phyloP scores from a whole-genome alignment of 2,329 filamentous ascomycete genomes.

The Xylariomycetidae sp. region DNA sequence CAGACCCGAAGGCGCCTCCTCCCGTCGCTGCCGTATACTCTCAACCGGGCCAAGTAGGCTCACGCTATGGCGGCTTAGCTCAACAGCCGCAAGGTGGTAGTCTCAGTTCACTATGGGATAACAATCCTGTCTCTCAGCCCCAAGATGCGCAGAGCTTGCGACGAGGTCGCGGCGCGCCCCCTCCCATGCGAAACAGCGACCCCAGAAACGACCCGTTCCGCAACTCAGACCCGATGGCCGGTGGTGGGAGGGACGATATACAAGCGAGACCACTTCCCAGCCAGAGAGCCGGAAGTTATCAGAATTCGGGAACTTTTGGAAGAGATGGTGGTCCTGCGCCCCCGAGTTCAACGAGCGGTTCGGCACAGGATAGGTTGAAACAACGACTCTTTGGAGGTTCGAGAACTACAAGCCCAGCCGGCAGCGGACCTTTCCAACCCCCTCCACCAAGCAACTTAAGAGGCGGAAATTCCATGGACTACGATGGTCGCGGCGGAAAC shows the following conservation, averaged over 20 bases:
- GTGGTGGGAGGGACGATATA: slow-evolving; percentile 28
- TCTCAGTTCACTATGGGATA: slow-evolving; percentile 57
- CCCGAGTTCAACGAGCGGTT: slow-evolving; percentile 38
- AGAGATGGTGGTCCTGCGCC: slow-evolving; percentile 29
- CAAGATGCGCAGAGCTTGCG: slow-evolving; percentile 40
- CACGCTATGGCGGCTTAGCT: slow-evolving; percentile 47
- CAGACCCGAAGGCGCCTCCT: slow-evolving; percentile 73
- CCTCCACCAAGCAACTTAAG: slow-evolving; percentile 33
- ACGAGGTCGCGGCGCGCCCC: slow-evolving; percentile 34
- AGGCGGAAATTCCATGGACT: slow-evolving; percentile 31
- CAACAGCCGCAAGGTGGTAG: slow-evolving; percentile 33
- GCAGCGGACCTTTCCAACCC: slow-evolving; percentile 43
- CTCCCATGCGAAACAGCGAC: slow-evolving; percentile 23
- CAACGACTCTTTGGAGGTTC: slow-evolving; percentile 70
- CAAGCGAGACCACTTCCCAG: slow-evolving; percentile 62
- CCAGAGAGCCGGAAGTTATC: slow-evolving; percentile 71
- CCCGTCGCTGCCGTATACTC: slow-evolving; percentile 50
- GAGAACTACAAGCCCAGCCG: slow-evolving; percentile 51
- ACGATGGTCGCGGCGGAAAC: slow-evolving; percentile 32
- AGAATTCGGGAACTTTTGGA: slow-evolving; percentile 39
- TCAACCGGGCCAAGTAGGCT: slow-evolving; percentile 43
- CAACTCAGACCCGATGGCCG: slow-evolving; percentile 25
- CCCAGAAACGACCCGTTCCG: slow-evolving; percentile 30
- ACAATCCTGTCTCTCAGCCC: slow-evolving; percentile 30
- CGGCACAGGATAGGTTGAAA: slow-evolving; percentile 78